Percentiles rank a stretch among this genome's conserved stretches.
Evolutionary conservation across 495 filamentous ascomycete genomes (phyloP).

Genomic region (Beverwykella pulmonaria): DNA sequence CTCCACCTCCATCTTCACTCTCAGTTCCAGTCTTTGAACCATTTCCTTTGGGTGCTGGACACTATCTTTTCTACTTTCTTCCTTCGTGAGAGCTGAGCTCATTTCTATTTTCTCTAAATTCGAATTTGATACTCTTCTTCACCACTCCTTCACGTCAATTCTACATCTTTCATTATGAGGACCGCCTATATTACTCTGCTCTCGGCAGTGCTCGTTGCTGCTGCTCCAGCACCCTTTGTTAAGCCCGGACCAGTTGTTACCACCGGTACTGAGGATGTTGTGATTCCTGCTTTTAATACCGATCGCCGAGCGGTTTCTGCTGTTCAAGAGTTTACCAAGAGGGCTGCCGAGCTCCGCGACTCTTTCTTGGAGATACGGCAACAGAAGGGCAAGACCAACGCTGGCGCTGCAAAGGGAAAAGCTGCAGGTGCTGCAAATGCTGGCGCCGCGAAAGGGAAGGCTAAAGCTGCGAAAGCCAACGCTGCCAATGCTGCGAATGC

Average conservation of each 20-base stretch:
- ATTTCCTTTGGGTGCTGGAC: conserved; percentile 31
- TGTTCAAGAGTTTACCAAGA: conserved; percentile 24
- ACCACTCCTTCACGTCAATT: conserved; percentile 15
- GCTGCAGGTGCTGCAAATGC: conserved; percentile 4
- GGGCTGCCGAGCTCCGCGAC: conserved; percentile 14
- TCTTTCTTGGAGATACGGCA: conserved; percentile 2
- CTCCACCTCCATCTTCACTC: conserved; percentile 18
- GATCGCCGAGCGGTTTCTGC: conserved; percentile 10
- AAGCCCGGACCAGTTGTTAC: conserved; percentile 29
- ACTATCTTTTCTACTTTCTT: conserved; percentile 27
- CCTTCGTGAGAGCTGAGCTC: conserved; percentile 38
- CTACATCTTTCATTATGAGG: conserved; percentile 32
- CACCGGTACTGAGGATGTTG: conserved; percentile 16
- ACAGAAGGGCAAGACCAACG: background rate
- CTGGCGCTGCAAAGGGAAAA: conserved; percentile 1
- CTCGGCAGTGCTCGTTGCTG: conserved; percentile 33
- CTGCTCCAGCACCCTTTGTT: conserved; percentile 25
- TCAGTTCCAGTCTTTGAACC: conserved; percentile 23
- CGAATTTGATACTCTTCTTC: conserved; percentile 12
- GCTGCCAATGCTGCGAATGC: conserved; percentile 3
- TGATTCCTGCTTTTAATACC: conserved; percentile 23
- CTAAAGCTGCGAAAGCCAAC: background rate
- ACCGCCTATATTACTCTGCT: conserved; percentile 28
- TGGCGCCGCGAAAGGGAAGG: conserved; percentile 3
- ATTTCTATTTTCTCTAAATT: conserved; percentile 28